Evolutionary conservation across 2,329 filamentous ascomycete genomes (phyloP), one percentile per base, ranked within the genome.

Genomic region (Neofusicoccum laricinum): DNA sequence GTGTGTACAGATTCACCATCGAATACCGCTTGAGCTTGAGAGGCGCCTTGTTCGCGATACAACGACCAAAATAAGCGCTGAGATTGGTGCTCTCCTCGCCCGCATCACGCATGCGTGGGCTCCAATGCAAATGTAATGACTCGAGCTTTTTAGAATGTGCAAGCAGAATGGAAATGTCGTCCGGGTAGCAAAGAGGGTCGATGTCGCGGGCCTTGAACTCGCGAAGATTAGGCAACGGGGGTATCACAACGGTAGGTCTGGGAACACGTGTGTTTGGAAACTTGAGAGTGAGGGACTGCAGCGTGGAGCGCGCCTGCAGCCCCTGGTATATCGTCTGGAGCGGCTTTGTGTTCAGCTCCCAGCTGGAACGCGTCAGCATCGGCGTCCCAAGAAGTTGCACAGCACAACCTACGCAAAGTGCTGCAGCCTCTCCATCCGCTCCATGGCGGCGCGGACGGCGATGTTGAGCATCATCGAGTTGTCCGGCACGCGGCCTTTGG

Each of bases 381-480:
- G 65, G 66, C 74, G 71, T 66, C 66, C 43, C 38, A 25, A 15
- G 19, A 2, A 17, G 11, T 19, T 10, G 15, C 48, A 30, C 32
- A 30, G 15, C n/a, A 17, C 32, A 45, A 72, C 77, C 21, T 75
- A 82, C 79, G 74, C 80, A 70, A 88, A 87, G 12, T 77, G 78
- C 65, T 81, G 75, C 66, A 89, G 74, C 53, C 81, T 81, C 15
- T 75, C 76, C 84, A 86, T 88, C 72, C 80, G 82, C 72, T 88
- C 85, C 38, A 87, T 76, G 1, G 84, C 85, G 2, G 84, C 85
- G 64, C 86, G 82, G 58, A 87, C 77, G 2, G 83, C 80, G 57
- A 87, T 84, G 71, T 86, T 87, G 69, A 88, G 75, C 79, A 89
- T 81, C 84, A 88, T 88, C 41, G 81, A 84, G 49, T 83, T 86